Evolutionary conservation across 1,284 basidiomycete genomes (phyloP).

Genomic region (Fomitopsis betulina): DNA sequence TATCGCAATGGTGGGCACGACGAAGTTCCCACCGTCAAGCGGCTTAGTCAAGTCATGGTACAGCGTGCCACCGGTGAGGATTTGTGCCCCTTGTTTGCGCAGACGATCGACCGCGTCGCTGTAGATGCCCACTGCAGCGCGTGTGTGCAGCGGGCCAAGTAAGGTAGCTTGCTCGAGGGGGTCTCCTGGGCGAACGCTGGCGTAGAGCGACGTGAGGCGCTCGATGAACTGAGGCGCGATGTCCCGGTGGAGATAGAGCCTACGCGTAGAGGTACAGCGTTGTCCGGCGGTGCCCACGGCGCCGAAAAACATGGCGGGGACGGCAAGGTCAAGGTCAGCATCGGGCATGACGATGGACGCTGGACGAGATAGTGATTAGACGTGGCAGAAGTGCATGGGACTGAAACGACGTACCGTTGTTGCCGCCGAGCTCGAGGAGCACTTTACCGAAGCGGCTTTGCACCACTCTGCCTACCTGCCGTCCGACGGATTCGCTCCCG

Average conservation of each 20-base stretch:
- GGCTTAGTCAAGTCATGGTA: constrained; percentile 39
- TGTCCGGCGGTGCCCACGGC: constrained; percentile 95
- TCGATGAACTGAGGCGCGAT: constrained; percentile 77
- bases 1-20: constrained; percentile 82
- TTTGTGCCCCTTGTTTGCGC: constrained; percentile 64
- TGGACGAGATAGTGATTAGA: constrained; percentile 23
- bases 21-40: constrained; percentile 75
- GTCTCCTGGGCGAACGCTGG: constrained; percentile 70
- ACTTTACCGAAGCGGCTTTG: constrained; percentile 81
- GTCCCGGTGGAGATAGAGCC: constrained; percentile 82
- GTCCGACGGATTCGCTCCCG: constrained; percentile 85
- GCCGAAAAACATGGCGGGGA: constrained; percentile 89
- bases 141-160: constrained; percentile 84
- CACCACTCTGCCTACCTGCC: constrained; percentile 78
- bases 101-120: constrained; percentile 61
- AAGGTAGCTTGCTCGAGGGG: constrained; percentile 73
- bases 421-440: constrained; percentile 92
- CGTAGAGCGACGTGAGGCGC: constrained; percentile 71
- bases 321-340: constrained; percentile 85
- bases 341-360: constrained; percentile 91
- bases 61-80: constrained; percentile 66
- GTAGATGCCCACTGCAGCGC: constrained; percentile 64
- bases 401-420: constrained; percentile 62
- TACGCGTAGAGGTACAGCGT: constrained; percentile 89
- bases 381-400: background rate